Evolutionary conservation across 345 rosid species (phyloP), one percentile per base, ranked within the genome.

Genomic region (Citrus inodora): DNA sequence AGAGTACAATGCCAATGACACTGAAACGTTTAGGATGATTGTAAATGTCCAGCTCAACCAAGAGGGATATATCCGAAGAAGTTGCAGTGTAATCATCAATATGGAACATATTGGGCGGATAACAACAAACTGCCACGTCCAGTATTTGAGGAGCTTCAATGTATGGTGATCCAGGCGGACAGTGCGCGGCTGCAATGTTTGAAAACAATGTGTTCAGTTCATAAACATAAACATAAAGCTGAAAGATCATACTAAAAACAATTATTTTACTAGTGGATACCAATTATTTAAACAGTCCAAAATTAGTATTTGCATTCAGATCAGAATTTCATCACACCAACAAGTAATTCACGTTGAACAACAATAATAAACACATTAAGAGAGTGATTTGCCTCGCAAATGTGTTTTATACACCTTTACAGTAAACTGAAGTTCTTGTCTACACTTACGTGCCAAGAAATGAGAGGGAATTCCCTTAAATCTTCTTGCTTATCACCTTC

Each of bases 41-140:
- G 97, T 94, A 85, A 96, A 88, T 67, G 95, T 89, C 99, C 99
- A 96, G 86, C 97, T 96, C 88, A 96, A 73, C 99, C 99, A 96
- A 62, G 89, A 79, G 11, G 99, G 97, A 80, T 94, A 94, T 40
- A 89, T 75, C 61, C 90, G 90, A 60, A 94, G 85, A 80, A 85
- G 28, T 69, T 92, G 98, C 22, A 92, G 85, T 0, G 81, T 81
- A 76, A 96, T 90, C 98, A 94, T 96, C 90, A 94, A 81, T 79
- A 91, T 42, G 21, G 98, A 96, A 80, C 93, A 94, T 78, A 91
- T 77, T 1, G 99, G 99, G 48, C 98, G 90, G 72, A 96, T 88
- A 75, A 89, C 74, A 3, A 94, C 98, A 78, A 94, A 96, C 69
- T 96, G 99, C 99, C 98, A 96, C 66, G 99, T 96, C 98, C 99